phyloP scores from a whole-genome alignment of 768 basidiomycete species.

The Pleurotus tuoliensis region DNA sequence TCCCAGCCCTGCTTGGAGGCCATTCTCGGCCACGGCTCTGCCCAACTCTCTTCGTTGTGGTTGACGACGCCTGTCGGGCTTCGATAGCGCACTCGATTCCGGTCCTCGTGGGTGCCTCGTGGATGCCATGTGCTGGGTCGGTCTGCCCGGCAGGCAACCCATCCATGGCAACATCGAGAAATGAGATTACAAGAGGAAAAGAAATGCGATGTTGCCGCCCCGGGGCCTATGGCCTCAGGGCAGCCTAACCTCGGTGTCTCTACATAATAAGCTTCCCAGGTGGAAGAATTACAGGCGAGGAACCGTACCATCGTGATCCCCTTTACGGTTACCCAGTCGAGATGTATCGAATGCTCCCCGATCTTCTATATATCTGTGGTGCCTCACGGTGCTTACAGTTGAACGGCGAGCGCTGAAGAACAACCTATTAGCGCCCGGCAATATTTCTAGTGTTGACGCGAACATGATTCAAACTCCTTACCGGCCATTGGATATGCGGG shows the following conservation, averaged over 20 bases:
- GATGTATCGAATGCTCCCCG: slow-evolving; percentile 1
- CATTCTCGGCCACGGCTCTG: not conserved
- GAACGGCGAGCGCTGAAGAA: not conserved
- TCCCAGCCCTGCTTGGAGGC: slow-evolving; percentile 6
- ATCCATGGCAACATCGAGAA: slow-evolving; percentile 11
- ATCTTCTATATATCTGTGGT: not conserved
- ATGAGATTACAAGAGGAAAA: not conserved
- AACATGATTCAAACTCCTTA: not conserved
- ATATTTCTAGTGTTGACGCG: not conserved
- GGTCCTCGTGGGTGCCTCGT: slow-evolving; percentile 24
- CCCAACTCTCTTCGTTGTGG: not conserved
- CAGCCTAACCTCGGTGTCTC: slow-evolving; percentile 6
- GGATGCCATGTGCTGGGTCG: slow-evolving; percentile 30
- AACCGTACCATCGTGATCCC: slow-evolving; percentile 8
- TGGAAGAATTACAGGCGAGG: slow-evolving; percentile 4
- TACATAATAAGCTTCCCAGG: slow-evolving; percentile 6
- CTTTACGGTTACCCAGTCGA: not conserved
- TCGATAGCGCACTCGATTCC: not conserved
- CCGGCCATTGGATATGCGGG: not conserved
- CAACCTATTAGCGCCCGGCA: not conserved
- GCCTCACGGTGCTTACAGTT: not conserved
- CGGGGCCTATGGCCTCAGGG: slow-evolving; percentile 1
- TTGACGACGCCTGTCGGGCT: not conserved
- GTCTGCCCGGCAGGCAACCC: slow-evolving; percentile 20
- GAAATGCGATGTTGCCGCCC: not conserved